Base-by-base conservation (phyloP, 345 rosid genomes). In the Jatropha curcas region DNA sequence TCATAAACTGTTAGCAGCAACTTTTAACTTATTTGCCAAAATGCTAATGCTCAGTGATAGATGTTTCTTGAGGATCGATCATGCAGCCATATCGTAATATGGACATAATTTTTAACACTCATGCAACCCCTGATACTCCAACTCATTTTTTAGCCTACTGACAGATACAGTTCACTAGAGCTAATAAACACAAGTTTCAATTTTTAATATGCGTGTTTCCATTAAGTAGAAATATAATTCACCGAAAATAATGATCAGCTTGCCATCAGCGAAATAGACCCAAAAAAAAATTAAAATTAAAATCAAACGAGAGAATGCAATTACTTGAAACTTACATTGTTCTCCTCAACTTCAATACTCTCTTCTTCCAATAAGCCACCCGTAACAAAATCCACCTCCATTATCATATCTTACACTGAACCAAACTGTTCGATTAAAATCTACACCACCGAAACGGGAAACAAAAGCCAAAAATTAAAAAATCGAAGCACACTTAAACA, bases 331-430 rank as follows among this genome's bases (percentile, higher is more conserved):
- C 86, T 83, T 76, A 90, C 95, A 79, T 82, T 75, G 69, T 67
- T 77, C 45, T 84, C 82, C 57, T 74, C 88, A 81, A 83, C 72
- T 84, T 84, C 88, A 72, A 82, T 65, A 73, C 76, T 55, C 52
- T 87, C 97, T 27, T 89, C 91, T 43, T 88, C 95, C 37, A 87
- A 69, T 59, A 87, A 71, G 65, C 74, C 82, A 48, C 82, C 76
- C n/a, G 66, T 57, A 58, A 79, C 84, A 68, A 84, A 91, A 85
- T 90, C 93, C 71, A 88, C 79, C 82, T 89, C 95, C 98, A 87
- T 86, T 76, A 72, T 77, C 71, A 45, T 48, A 52, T 30, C 41
- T 64, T 62, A 27, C 67, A 8, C 20, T 8, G 50, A 55, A 35
- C 13, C 11, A 48, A 31, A 35, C 33, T 30, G 55, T 9, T 55